Conservation (phyloP, 495 filamentous ascomycete species). For the Neurospora tetrasperma region DNA sequence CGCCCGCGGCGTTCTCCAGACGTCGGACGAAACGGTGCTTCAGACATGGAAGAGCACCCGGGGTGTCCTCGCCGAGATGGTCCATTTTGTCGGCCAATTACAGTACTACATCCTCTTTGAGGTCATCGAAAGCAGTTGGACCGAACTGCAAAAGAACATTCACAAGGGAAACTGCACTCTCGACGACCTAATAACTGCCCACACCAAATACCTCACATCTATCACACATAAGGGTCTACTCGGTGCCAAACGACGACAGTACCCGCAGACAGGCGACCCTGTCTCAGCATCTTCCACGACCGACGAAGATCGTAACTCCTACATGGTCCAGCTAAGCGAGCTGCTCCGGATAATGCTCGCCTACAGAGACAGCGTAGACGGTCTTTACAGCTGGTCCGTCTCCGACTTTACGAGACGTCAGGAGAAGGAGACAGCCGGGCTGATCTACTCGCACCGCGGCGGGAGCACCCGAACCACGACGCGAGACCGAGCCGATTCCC, state of each 20-base stretch:
- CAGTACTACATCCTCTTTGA: conserved; percentile 99
- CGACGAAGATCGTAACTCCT: conserved; percentile 61
- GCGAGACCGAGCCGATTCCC: not conserved
- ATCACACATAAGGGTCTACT: conserved; percentile 97
- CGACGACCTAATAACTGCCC: conserved; percentile 88
- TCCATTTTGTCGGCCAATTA: conserved; percentile 92
- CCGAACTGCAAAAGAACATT: conserved; percentile 70
- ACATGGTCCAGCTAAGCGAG: conserved; percentile 82
- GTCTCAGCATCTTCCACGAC: conserved; percentile 18
- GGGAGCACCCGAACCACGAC: not conserved
- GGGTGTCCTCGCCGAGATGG: conserved; percentile 90
- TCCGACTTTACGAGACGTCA: conserved; percentile 88
- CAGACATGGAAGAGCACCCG: conserved; percentile 83
- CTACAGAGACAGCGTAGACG: conserved; percentile 89
- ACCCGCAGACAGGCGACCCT: conserved; percentile 18
- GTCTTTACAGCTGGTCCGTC: conserved; percentile 85
- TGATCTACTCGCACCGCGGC: not conserved
- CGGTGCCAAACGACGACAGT: conserved; percentile 48
- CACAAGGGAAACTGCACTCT: conserved; percentile 76
- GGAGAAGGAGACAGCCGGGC: conserved; percentile 52
- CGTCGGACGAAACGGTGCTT: conserved; percentile 63
- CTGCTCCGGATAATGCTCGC: conserved; percentile 89
- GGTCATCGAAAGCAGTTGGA: conserved; percentile 93
- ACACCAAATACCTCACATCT: conserved; percentile 78
- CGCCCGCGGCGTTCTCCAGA: conserved; percentile 78